A percentile compares a stretch with the other conserved stretches of the same genome.
These are phyloP conservation scores for Prunus padus DNA, from an alignment of 306 rosid genomes.

Conservation along the genomic window DNA sequence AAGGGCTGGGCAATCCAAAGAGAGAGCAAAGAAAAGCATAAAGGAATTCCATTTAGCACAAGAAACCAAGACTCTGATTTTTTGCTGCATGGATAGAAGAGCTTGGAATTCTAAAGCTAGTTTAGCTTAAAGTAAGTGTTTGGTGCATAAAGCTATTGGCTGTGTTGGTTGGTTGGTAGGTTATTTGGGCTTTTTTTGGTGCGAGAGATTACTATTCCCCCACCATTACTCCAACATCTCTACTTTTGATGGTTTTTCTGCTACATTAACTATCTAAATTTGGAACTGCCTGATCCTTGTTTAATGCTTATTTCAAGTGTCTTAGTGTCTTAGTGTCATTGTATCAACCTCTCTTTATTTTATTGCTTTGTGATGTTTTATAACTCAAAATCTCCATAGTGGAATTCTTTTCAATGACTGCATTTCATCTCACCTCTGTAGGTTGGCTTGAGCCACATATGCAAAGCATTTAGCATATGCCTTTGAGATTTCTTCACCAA, in stretches of 20 bases:
- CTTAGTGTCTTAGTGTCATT: too few species aligned
- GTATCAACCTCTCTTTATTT: too few species aligned
- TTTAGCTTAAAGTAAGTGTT: conserved; percentile 25
- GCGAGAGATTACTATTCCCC: conserved; percentile 40
- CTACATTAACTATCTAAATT: conserved; percentile 24
- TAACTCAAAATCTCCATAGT: too few species aligned
- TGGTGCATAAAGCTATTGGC: conserved; percentile 43
- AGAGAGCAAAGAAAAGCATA: conserved; percentile 53
- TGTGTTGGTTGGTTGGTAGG: conserved; percentile 28
- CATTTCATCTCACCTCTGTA: too few species aligned
- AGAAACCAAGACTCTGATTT: conserved; percentile 48
- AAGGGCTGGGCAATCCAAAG: conserved; percentile 38
- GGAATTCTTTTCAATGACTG: too few species aligned
- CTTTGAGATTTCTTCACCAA: too few species aligned
- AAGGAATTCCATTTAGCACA: conserved; percentile 69
- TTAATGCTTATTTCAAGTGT: not conserved
- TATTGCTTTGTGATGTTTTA: not conserved
- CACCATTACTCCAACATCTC: conserved; percentile 40
- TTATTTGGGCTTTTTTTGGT: not conserved
- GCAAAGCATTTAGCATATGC: too few species aligned
- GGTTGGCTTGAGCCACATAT: too few species aligned
- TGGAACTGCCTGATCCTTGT: not conserved
- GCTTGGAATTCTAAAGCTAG: conserved; percentile 72
- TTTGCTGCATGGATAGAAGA: conserved; percentile 51
- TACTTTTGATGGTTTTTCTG: conserved; percentile 48